phyloP scores from a whole-genome alignment of 2,329 filamentous ascomycete genomes.

The Paecilomyces variotii region DNA sequence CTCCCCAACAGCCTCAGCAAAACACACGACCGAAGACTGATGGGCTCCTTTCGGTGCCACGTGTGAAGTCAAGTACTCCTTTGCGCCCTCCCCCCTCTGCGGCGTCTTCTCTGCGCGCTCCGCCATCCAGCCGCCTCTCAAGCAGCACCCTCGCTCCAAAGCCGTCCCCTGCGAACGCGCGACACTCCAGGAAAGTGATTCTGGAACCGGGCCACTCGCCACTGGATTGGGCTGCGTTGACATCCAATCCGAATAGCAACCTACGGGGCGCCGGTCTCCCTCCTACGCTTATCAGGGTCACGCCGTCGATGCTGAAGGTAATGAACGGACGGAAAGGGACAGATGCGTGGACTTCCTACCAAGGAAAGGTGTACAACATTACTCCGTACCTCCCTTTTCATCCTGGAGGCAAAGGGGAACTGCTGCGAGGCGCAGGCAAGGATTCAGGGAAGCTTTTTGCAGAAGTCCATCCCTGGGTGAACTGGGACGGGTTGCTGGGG shows the following conservation, averaged over 20 bases:
- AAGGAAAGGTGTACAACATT: slow-evolving; percentile 90
- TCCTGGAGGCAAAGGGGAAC: slow-evolving; percentile 63
- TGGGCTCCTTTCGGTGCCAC: slow-evolving; percentile 18
- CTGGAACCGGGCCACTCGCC: slow-evolving; percentile 89
- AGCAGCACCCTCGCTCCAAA: slow-evolving; percentile 35
- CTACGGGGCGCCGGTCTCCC: slow-evolving; percentile 52
- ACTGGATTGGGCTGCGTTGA: slow-evolving; percentile 86
- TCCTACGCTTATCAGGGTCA: slow-evolving; percentile 59
- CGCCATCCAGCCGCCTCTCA: slow-evolving; percentile 32
- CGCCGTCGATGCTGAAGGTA: slow-evolving; percentile 67
- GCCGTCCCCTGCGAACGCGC: slow-evolving; percentile 32
- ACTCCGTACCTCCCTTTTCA: slow-evolving; percentile 85
- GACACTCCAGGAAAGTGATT: slow-evolving; percentile 55
- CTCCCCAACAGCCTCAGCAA: slow-evolving; percentile 14
- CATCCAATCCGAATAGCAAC: slow-evolving; percentile 53
- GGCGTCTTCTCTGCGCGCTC: slow-evolving; percentile 35
- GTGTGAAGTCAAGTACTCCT: slow-evolving; percentile 17
- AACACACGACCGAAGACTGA: slow-evolving; percentile 7
- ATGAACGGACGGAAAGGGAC: slow-evolving; percentile 76
- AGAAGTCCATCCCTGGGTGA: slow-evolving; percentile 61
- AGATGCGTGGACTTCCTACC: slow-evolving; percentile 84
- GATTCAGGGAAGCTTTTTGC: slow-evolving; percentile 58
- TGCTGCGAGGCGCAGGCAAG: slow-evolving; percentile 56
- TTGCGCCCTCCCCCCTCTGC: slow-evolving; percentile 37
- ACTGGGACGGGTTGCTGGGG: slow-evolving; percentile 58